These are phyloP conservation scores for Vitis amurensis DNA, from an alignment of 164 flowering plant genomes.

Conservation along the genomic window DNA sequence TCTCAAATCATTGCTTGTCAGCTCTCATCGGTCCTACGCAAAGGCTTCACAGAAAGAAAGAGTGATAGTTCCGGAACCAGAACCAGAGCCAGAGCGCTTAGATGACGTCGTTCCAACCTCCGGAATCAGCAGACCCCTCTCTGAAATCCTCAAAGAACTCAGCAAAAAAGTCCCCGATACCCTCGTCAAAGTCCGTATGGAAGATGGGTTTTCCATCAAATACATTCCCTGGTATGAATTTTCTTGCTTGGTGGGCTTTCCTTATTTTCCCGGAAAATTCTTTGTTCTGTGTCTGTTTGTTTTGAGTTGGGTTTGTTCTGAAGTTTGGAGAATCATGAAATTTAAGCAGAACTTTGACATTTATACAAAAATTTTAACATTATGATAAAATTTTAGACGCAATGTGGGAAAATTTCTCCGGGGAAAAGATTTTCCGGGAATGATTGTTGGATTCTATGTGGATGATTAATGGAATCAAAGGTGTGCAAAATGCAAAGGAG, in stretches of 20 bases:
- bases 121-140: conserved; percentile 74
- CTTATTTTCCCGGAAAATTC: neutral
- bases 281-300: neutral
- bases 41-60: neutral
- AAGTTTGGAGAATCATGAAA: no score
- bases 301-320: no score
- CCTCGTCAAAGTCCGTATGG: conserved; percentile 52
- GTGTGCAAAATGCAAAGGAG: no score
- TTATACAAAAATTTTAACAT: no score
- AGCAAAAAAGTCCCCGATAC: conserved; percentile 79
- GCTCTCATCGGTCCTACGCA: conserved; percentile 2
- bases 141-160: conserved; percentile 77
- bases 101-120: conserved; percentile 41
- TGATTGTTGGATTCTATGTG: no score
- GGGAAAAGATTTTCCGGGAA: no score
- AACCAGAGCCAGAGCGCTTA: neutral
- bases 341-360: no score
- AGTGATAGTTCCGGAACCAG: neutral
- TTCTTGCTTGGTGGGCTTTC: neutral
- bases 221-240: conserved; percentile 74
- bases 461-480: no score
- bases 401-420: no score
- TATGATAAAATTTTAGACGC: no score
- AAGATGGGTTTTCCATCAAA: conserved; percentile 59
- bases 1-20: neutral